Evolutionary conservation across 129 eudicot species (phyloP).

Genomic region (Solidago caesia): DNA sequence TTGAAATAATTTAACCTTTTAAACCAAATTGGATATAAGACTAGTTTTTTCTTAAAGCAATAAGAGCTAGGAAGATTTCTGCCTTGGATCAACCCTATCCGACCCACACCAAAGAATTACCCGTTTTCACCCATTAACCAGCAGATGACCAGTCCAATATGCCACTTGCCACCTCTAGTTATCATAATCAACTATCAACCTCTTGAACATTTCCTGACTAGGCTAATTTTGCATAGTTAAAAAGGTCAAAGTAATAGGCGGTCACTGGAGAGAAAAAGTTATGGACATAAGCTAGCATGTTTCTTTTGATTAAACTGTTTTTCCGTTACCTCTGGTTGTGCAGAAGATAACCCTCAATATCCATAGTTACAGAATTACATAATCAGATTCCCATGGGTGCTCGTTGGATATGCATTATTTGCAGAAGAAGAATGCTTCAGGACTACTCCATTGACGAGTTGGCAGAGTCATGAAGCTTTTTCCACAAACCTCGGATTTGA

Average conservation of each 20-base stretch:
- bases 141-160: too few relatives aligned
- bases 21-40: neutral
- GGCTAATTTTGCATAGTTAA: neutral
- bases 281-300: slow-evolving; percentile 1
- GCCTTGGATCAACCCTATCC: too few relatives aligned
- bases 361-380: slow-evolving; percentile 13
- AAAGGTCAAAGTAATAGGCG: neutral
- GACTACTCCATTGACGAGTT: slow-evolving; percentile 8
- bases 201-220: neutral
- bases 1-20: too few relatives aligned
- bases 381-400: neutral
- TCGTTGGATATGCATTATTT: neutral
- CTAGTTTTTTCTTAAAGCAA: too few relatives aligned
- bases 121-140: too few relatives aligned
- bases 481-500: neutral
- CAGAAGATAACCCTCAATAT: slow-evolving; percentile 31
- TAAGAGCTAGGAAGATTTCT: too few relatives aligned
- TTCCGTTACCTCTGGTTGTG: slow-evolving; percentile 16
- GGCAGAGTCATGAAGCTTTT: slow-evolving; percentile 11
- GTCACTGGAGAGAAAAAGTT: neutral
- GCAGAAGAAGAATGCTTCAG: neutral
- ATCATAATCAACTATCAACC: neutral
- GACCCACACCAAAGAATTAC: too few relatives aligned
- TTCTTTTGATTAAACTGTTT: slow-evolving; percentile 2
- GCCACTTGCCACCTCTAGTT: too few relatives aligned